Percentiles rank a stretch among this genome's conserved stretches.
These are phyloP conservation scores for Tetracentron sinense DNA, from an alignment of 164 flowering plant species.

Conservation along the genomic window DNA sequence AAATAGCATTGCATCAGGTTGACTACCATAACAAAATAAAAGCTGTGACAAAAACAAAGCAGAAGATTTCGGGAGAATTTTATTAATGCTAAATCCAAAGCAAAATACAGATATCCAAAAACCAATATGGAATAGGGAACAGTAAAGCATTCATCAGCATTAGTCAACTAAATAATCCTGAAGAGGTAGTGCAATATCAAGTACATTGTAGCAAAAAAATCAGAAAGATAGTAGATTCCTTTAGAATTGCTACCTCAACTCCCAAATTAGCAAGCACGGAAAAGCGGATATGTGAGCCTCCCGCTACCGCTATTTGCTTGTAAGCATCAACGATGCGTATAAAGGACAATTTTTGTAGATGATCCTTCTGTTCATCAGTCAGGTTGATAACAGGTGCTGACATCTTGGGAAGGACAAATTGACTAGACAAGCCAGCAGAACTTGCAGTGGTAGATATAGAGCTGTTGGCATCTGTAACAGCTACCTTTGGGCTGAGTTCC, in stretches of 20 bases:
- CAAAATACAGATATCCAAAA: neutral
- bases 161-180: neutral
- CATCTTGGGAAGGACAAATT: constrained; percentile 71
- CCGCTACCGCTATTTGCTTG: constrained; percentile 72
- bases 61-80: no score
- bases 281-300: constrained; percentile 62
- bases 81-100: neutral
- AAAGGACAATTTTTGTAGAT: constrained; percentile 58
- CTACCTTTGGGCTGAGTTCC: constrained; percentile 64
- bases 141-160: neutral
- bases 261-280: constrained; percentile 79
- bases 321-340: constrained; percentile 73
- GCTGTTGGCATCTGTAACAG: constrained; percentile 42
- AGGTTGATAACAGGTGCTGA: constrained; percentile 72
- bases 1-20: neutral
- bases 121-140: neutral
- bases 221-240: neutral
- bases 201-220: neutral
- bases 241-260: constrained; percentile 59
- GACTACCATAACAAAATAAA: no score
- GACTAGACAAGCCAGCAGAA: constrained; percentile 38
- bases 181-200: neutral
- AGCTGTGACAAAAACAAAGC: no score
- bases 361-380: constrained; percentile 67
- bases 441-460: constrained; percentile 49